phyloP scores from a whole-genome alignment of 2,329 filamentous ascomycete species.

The Tympanopsis confertula region DNA sequence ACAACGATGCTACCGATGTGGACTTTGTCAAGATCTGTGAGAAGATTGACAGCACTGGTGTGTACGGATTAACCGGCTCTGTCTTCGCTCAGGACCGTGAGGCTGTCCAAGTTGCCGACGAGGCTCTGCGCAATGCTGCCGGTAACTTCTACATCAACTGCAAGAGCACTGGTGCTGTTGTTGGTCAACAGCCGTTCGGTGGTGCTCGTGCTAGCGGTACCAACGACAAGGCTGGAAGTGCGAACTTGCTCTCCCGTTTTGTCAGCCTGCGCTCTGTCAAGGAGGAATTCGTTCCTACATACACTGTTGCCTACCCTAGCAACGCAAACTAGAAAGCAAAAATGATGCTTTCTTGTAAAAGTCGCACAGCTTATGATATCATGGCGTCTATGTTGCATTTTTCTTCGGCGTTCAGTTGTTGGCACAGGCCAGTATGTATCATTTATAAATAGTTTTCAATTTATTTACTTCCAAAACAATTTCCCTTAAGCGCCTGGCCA shows the following conservation, averaged over 20 bases:
- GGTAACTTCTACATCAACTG: slow-evolving; percentile 83
- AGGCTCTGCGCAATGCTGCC: slow-evolving; percentile 59
- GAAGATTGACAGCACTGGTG: slow-evolving; percentile 59
- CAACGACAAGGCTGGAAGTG: slow-evolving; percentile 35
- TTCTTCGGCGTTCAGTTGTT: too few relatives aligned
- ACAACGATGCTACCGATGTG: slow-evolving; percentile 51
- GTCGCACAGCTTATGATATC: too few relatives aligned
- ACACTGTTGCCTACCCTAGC: slow-evolving; percentile 57
- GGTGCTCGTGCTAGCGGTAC: slow-evolving; percentile 31
- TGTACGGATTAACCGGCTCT: slow-evolving; percentile 69
- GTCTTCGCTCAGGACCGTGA: slow-evolving; percentile 62
- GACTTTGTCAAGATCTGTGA: slow-evolving; percentile 48
- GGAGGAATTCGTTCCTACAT: slow-evolving; percentile 61
- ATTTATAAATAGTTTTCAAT: too few relatives aligned
- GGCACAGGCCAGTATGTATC: too few relatives aligned
- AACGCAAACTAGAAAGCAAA: too few relatives aligned
- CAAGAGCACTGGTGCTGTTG: slow-evolving; percentile 49
- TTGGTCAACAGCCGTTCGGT: slow-evolving; percentile 34
- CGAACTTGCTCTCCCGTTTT: slow-evolving; percentile 26
- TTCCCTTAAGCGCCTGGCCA: too few relatives aligned
- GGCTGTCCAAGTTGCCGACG: slow-evolving; percentile 56
- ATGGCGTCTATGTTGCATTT: too few relatives aligned
- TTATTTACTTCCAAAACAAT: too few relatives aligned
- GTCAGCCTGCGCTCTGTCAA: slow-evolving; percentile 58
- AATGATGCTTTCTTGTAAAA: too few relatives aligned